These are phyloP conservation scores for Dipteronia sinensis DNA, from an alignment of 345 rosid species.

Conservation along the genomic window DNA sequence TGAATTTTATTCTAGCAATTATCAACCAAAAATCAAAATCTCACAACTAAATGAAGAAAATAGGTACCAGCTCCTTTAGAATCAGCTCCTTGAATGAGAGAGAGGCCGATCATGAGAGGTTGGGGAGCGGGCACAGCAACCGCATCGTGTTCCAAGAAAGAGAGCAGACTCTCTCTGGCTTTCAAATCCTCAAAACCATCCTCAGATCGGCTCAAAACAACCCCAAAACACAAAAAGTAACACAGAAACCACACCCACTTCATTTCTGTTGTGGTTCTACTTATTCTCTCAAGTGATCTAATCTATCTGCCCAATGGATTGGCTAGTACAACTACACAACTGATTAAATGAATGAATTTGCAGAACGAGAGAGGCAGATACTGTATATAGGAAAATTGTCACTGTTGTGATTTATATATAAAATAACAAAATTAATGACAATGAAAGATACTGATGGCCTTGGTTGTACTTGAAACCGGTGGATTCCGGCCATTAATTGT, in stretches of 20 bases:
- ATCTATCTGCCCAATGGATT: not conserved
- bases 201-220: constrained; percentile 46
- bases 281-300: not conserved
- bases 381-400: no score
- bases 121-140: constrained; percentile 29
- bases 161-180: constrained; percentile 29
- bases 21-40: not conserved
- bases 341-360: not conserved
- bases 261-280: not conserved
- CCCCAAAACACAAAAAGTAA: constrained; percentile 20
- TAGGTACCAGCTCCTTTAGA: constrained; percentile 81
- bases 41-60: not conserved
- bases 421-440: no score
- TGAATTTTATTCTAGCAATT: not conserved
- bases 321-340: not conserved
- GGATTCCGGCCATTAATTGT: no score
- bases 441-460: no score
- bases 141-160: constrained; percentile 30
- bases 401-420: no score
- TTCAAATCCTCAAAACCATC: constrained; percentile 31
- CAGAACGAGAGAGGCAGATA: no score
- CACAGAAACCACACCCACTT: constrained; percentile 14
- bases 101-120: constrained; percentile 64
- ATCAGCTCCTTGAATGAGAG: constrained; percentile 82
- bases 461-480: no score